Evolutionary conservation across 192 early-diverging fungal genomes (phyloP), one percentile per base, ranked within the genome.

Genomic region (Podila minutissima): DNA sequence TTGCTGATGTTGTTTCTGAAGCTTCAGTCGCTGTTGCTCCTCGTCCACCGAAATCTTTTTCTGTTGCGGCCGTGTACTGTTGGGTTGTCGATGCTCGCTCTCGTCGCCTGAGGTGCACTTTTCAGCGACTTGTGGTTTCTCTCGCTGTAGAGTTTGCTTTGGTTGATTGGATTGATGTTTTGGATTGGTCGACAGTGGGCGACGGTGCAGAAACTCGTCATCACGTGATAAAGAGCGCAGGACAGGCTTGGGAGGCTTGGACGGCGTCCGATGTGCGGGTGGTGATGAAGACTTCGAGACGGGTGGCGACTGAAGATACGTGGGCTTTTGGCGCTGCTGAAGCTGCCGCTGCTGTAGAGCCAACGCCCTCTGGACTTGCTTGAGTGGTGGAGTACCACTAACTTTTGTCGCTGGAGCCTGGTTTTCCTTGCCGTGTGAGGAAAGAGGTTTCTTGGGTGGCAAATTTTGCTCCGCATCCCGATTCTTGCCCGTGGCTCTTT

Each of bases 1-100:
- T 26, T 46, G 41, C 15, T 46, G 41, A 12, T 69, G 74, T 2
- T 75, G 66, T 32, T 70, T 33, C 57, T 76, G 68, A 22, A 66
- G 75, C 4, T 68, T 67, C n/a, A 70, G 63, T 5, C 64, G 38
- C 2, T 68, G 59, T 29, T 64, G 60, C 19, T 74, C 67, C 4
- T 59, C 33, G 22, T 48, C 48, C 41, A 51, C 26, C 22, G 65
- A 63, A n/a, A 69, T 48, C 0, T 50, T 48, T 49, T 79, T 64
- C 35, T 37, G 35, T 38, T 72, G 58, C 26, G 71, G 64, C 26
- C 62, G 57, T 41, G 63, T 17, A 24, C 63, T 19, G 22, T 5
- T 24, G 19, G 53, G n/a, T 19, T 55, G 20, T 55, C 17, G n/a
- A 8, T 22, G n/a, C 11, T 55, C 53, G 53, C 22, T 55, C 53